Percentiles rank a stretch among this genome's conserved stretches.
phyloP scores from a whole-genome alignment of 306 rosid genomes.

The Rosa rugosa region DNA sequence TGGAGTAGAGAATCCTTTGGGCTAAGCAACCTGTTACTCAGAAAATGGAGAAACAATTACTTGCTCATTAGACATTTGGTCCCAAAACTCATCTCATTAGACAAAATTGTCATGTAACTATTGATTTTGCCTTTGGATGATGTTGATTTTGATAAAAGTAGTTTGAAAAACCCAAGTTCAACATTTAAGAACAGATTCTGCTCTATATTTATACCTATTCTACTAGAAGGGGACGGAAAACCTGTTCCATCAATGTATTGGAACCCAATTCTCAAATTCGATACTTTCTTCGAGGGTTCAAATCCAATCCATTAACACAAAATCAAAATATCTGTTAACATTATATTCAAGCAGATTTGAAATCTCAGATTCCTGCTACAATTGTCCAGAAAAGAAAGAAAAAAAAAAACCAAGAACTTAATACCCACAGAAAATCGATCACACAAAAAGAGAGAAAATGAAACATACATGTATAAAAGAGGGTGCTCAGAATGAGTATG shows the following conservation, averaged over 20 bases:
- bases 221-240: too few relatives aligned
- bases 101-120: too few relatives aligned
- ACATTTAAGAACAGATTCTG: too few relatives aligned
- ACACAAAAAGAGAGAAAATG: not conserved
- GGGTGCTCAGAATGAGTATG: constrained; percentile 45
- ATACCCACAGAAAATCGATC: not conserved
- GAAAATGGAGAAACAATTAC: too few relatives aligned
- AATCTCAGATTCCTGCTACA: not conserved
- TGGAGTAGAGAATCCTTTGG: too few relatives aligned
- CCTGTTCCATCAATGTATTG: not conserved
- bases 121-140: too few relatives aligned
- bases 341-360: not conserved
- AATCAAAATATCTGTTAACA: not conserved
- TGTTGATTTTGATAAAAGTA: too few relatives aligned
- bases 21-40: too few relatives aligned
- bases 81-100: too few relatives aligned
- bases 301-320: not conserved
- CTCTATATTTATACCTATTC: too few relatives aligned
- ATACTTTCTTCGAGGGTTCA: not conserved
- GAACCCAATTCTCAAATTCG: not conserved
- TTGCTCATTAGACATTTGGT: too few relatives aligned
- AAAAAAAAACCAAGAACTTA: not conserved
- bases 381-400: not conserved
- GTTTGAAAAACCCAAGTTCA: too few relatives aligned
- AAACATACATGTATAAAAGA: not conserved